Evolutionary conservation across 805 yeast genomes (phyloP), one percentile per base, ranked within the genome.

Genomic region (Suhomyces canberraensis): DNA sequence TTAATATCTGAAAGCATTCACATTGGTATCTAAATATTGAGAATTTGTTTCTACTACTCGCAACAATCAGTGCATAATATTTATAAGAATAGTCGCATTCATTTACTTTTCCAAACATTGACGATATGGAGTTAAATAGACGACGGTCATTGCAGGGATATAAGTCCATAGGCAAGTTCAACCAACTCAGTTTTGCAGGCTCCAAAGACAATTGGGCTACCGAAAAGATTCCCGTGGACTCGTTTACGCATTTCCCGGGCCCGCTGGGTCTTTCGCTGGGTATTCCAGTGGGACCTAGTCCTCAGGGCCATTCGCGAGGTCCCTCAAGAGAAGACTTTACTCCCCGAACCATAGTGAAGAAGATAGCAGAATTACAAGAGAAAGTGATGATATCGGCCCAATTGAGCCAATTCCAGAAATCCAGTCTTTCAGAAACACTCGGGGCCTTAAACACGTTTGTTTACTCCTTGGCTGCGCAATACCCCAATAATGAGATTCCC

Each of bases 391-490:
- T 11, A 15, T 20, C 34, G 4, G 22, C 30, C 15, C 28, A 25
- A 18, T 29, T 35, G 20, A 37, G 35, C 35, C 47, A 33, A 31
- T 33, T 28, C 41, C 51, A 48, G 33, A 39, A 41, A 19, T 30
- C 42, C 8, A 25, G 36, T 8, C 18, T 48, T 18, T 25, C 20
- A 2, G 44, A 44, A 8, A 38, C 42, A 17, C 25, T 44, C 4
- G 28, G 27, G 20, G 34, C 44, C 14, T 31, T 39, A 17, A 29
- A 32, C 25, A 33, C 37, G 18, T 37, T 48, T 16, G 37, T 41
- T 24, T 35, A 31, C 21, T 41, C 44, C n/a, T 31, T 45, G 17
- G 43, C 36, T 9, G 33, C 31, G 8, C 47, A 42, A 22, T 39
- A 34, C 35, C 25, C 39, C 11, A 32, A 36, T 16, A 27, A 25